phyloP scores from a whole-genome alignment of 306 rosid species.

The Corylus heterophylla region DNA sequence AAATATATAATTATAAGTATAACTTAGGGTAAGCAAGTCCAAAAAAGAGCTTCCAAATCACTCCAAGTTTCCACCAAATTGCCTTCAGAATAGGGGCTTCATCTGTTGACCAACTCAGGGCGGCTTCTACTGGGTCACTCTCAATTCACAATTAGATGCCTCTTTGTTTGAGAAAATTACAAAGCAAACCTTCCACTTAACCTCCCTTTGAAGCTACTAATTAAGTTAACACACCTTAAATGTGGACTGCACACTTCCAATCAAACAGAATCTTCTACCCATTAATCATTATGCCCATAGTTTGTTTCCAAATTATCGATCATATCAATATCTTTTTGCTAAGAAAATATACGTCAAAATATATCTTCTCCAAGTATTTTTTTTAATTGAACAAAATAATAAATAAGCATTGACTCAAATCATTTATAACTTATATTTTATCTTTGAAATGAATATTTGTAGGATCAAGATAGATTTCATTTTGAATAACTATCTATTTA shows the following conservation, averaged over 20 bases:
- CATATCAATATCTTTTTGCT: too few species aligned
- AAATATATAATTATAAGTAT: background rate
- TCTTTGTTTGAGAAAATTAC: background rate
- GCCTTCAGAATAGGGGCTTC: constrained; percentile 15
- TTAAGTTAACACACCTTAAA: background rate
- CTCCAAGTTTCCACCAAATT: constrained; percentile 32
- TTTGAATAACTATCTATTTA: too few species aligned
- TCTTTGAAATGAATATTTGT: too few species aligned
- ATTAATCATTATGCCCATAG: too few species aligned
- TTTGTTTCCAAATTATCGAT: too few species aligned
- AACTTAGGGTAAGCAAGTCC: background rate
- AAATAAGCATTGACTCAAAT: too few species aligned
- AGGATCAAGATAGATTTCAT: too few species aligned
- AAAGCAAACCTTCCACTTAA: background rate
- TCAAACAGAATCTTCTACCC: background rate
- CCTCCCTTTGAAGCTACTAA: background rate
- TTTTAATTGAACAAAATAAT: too few species aligned
- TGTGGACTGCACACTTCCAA: background rate
- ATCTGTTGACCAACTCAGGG: background rate
- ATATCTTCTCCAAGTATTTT: too few species aligned
- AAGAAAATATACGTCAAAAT: too few species aligned
- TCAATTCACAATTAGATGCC: too few species aligned
- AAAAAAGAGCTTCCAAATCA: constrained; percentile 33
- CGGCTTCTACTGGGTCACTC: background rate
- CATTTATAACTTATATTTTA: too few species aligned